Percentiles rank a stretch among this genome's conserved stretches.
These are phyloP conservation scores for Boletus patriciae DNA, from an alignment of 768 basidiomycete genomes.

Conservation along the genomic window DNA sequence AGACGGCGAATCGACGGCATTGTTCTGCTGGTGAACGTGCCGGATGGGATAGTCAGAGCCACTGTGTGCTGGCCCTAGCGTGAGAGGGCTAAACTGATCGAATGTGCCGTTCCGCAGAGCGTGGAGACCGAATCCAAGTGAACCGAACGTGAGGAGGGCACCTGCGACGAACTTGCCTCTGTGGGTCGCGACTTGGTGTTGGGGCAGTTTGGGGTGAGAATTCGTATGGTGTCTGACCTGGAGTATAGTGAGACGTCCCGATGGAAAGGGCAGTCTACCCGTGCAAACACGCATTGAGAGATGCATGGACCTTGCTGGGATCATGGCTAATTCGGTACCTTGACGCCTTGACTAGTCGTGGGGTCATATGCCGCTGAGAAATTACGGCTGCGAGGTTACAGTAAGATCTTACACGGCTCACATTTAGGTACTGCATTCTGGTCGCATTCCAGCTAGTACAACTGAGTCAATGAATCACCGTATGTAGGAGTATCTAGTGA, in stretches of 20 bases:
- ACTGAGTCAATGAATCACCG: too few relatives aligned
- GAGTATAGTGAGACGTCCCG: neutral
- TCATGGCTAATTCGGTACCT: neutral
- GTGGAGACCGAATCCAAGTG: constrained; percentile 22
- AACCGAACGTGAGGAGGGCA: constrained; percentile 21
- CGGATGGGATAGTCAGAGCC: neutral
- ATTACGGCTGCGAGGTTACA: too few relatives aligned
- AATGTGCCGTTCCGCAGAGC: constrained; percentile 6
- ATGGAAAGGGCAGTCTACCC: neutral
- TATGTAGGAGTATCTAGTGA: too few relatives aligned
- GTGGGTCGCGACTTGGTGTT: constrained; percentile 5
- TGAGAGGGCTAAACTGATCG: constrained; percentile 7
- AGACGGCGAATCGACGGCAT: neutral
- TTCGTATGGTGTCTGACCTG: constrained; percentile 3
- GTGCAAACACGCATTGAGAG: neutral
- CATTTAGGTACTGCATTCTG: too few relatives aligned
- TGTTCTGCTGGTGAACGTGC: constrained; percentile 8
- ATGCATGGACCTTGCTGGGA: neutral
- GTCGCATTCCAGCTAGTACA: too few relatives aligned
- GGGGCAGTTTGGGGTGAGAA: neutral
- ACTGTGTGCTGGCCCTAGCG: neutral
- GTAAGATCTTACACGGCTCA: too few relatives aligned
- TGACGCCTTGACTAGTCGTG: too few relatives aligned
- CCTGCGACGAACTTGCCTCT: constrained; percentile 17
- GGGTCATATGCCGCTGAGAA: too few relatives aligned